These are phyloP conservation scores for Leucaena leucocephala DNA, from an alignment of 306 rosid species.

Conservation along the genomic window DNA sequence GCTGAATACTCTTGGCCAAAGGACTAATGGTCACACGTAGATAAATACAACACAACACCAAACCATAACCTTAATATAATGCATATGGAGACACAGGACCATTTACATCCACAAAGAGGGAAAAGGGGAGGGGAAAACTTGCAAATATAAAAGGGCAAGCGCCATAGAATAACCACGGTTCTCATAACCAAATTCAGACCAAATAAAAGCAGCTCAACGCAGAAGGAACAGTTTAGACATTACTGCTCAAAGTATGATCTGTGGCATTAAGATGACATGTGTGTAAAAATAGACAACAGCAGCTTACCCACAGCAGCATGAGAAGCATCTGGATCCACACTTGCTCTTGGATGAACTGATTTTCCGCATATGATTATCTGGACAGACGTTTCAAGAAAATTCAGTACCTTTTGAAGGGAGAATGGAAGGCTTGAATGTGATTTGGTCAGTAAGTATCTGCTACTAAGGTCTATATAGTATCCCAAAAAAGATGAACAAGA, in stretches of 20 bases:
- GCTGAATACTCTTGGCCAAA: neutral
- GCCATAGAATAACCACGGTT: neutral
- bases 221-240: neutral
- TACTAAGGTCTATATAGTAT: neutral
- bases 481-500: neutral
- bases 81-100: neutral
- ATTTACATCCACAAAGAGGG: neutral
- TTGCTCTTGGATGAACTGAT: constrained; percentile 55
- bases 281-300: neutral
- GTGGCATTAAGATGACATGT: neutral
- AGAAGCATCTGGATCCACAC: constrained; percentile 37
- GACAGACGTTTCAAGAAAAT: constrained; percentile 31
- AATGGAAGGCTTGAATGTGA: neutral
- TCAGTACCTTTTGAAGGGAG: constrained; percentile 24
- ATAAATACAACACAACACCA: neutral
- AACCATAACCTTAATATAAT: neutral
- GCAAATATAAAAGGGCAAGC: neutral
- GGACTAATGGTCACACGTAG: neutral
- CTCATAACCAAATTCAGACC: neutral
- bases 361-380: constrained; percentile 79
- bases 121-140: neutral
- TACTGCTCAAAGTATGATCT: constrained; percentile 15
- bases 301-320: constrained; percentile 47
- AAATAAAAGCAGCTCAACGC: neutral
- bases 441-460: neutral